Evolutionary conservation across 179 eudicot species (phyloP).

Genomic region (Carnegiea gigantea): DNA sequence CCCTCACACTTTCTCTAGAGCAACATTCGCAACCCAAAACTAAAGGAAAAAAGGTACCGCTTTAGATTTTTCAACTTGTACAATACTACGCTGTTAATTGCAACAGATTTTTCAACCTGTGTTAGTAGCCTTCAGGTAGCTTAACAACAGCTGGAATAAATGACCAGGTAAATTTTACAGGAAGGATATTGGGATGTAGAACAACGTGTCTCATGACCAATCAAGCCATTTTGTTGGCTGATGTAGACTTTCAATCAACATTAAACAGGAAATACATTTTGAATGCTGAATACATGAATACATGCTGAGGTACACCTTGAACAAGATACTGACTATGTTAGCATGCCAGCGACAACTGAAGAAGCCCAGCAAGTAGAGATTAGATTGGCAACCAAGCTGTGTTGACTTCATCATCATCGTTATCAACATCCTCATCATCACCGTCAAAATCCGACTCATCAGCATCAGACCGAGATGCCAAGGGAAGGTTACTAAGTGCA

Average conservation of each 20-base stretch:
- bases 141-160: too few species aligned
- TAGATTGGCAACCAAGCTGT: not conserved
- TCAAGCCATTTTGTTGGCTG: not conserved
- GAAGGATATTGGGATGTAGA: too few species aligned
- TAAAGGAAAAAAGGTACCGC: too few species aligned
- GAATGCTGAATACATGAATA: not conserved
- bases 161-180: too few species aligned
- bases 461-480: conserved; percentile 13
- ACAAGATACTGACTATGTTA: not conserved
- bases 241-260: not conserved
- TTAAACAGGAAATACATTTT: not conserved
- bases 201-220: not conserved
- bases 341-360: not conserved
- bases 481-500: conserved; percentile 32
- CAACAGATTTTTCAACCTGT: too few species aligned
- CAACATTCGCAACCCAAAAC: too few species aligned
- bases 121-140: too few species aligned
- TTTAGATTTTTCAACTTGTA: too few species aligned
- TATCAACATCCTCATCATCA: conserved; percentile 21
- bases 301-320: not conserved
- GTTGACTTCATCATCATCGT: conserved; percentile 25
- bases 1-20: too few species aligned
- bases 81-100: too few species aligned
- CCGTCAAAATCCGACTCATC: conserved; percentile 21
- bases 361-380: not conserved